Base-by-base conservation (phyloP, 768 basidiomycete species). In the Infundibulicybe gibba region DNA sequence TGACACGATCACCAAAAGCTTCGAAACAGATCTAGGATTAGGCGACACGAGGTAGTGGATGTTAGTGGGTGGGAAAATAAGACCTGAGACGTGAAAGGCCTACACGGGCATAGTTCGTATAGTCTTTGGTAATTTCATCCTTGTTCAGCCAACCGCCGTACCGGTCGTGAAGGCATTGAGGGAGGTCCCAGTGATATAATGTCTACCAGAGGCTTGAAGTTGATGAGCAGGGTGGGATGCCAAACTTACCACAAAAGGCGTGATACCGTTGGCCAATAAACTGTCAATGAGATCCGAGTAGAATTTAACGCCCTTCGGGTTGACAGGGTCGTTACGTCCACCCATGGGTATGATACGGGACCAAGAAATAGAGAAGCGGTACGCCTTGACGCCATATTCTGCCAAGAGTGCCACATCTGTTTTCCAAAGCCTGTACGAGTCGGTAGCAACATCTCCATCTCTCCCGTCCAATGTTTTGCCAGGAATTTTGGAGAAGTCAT, bases 281-380 rank as follows among this genome's bases (percentile, higher is more conserved):
- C 69, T 80, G 62, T 90, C 80, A 55, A 90, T 87, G 53, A 90
- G 63, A 42, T 78, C 71, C 15, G 78, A 80, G 70, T 90, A 90
- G 56, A 75, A 85, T 45, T 77, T 69, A 56, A 89, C 81, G 16
- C 87, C 87, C 48, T 73, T 65, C 46, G 78, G 74, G 63, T 89
- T 90, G 54, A 88, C 62, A 13, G 87, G 83, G 62, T 89, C 87
- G 51, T 83, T 70, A 16, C 82, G 75, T 15, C 87, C 87, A 16
- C 85, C 85, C 14, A 81, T 70, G 19, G 87, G 88, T 49, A 89
- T 85, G 53, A 89, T 75, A 20, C 87, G 75, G 10, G 83, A 77
- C 89, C 86, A 89, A 6, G 86, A 72, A 45, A 90, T 69, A 3
- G 84, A 87, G 66, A 90, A 89, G 16, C 87, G 78, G 66, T 89